phyloP scores from a whole-genome alignment of 2,329 filamentous ascomycete species.

The Zalaria obscura region DNA sequence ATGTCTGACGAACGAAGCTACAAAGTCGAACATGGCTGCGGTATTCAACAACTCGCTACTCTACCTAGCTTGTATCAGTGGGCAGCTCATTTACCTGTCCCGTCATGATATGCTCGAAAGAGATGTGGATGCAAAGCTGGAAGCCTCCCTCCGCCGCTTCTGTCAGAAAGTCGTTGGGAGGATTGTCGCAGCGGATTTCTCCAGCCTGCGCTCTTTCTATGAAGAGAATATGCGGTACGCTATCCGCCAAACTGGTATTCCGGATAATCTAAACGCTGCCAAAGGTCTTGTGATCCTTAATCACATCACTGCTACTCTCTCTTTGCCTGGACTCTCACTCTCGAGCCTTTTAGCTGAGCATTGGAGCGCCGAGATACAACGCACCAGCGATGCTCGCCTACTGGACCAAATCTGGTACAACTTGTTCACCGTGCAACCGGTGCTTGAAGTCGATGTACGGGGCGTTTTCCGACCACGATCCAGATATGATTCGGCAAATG shows the following conservation, averaged over 20 bases:
- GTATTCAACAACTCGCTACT: constrained; percentile 3
- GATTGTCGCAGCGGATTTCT: constrained; percentile 4
- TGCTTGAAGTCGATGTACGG: constrained; percentile 35
- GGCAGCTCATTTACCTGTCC: constrained; percentile 2
- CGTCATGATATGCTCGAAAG: neutral
- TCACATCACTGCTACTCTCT: constrained; percentile 16
- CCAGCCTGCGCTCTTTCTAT: constrained; percentile 27
- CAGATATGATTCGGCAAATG: constrained; percentile 23
- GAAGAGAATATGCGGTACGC: constrained; percentile 27
- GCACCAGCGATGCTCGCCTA: neutral
- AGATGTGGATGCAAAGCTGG: neutral
- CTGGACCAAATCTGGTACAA: constrained; percentile 26
- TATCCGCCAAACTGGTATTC: constrained; percentile 34
- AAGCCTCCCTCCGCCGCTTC: neutral
- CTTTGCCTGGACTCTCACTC: neutral
- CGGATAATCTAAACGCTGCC: constrained; percentile 25
- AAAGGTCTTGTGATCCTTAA: constrained; percentile 33
- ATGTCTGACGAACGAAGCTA: neutral
- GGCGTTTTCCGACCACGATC: constrained; percentile 31
- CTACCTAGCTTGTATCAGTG: constrained; percentile 4
- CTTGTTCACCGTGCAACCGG: constrained; percentile 39
- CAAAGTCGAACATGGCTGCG: neutral
- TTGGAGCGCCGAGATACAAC: neutral
- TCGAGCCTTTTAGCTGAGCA: neutral
- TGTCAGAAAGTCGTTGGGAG: neutral